phyloP scores from a whole-genome alignment of 345 rosid genomes.

The Carallia brachiata region DNA sequence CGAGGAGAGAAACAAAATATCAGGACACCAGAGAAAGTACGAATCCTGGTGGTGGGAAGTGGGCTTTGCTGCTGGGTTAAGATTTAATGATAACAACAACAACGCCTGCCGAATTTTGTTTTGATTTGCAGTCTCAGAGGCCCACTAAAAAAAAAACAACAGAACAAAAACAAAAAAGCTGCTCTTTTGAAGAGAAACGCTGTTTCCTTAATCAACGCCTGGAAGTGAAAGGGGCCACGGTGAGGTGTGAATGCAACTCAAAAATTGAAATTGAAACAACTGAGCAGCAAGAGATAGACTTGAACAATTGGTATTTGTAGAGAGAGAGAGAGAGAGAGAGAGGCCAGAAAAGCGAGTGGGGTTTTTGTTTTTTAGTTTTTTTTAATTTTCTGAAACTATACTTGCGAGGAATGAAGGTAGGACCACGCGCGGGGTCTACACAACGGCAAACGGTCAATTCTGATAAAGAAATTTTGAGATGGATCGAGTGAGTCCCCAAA shows the following conservation, averaged over 20 bases:
- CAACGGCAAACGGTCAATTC: not conserved
- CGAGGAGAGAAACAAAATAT: too few relatives aligned
- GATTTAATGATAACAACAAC: constrained; percentile 38
- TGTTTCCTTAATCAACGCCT: not conserved
- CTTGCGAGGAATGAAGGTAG: constrained; percentile 1
- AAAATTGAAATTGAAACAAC: not conserved
- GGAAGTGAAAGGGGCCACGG: too few relatives aligned
- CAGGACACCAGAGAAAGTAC: not conserved
- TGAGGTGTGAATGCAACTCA: too few relatives aligned
- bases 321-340: constrained; percentile 16
- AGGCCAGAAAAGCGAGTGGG: not conserved
- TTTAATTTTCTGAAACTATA: not conserved
- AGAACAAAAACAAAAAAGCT: too few relatives aligned
- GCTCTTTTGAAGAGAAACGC: too few relatives aligned
- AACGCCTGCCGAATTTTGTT: constrained; percentile 10
- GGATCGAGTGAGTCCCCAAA: constrained; percentile 14
- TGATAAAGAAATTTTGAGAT: constrained; percentile 1
- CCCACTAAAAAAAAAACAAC: constrained; percentile 15
- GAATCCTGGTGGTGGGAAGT: constrained; percentile 11
- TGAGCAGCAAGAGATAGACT: not conserved
- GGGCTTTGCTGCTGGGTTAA: constrained; percentile 36
- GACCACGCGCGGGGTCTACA: constrained; percentile 6
- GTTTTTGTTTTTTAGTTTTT: not conserved
- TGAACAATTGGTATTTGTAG: constrained; percentile 38
- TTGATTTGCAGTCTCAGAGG: constrained; percentile 32